Percentiles rank a stretch among this genome's conserved stretches.
These are phyloP conservation scores for Nigrograna mackinnonii DNA, from an alignment of 2,329 filamentous ascomycete species.

Conservation along the genomic window DNA sequence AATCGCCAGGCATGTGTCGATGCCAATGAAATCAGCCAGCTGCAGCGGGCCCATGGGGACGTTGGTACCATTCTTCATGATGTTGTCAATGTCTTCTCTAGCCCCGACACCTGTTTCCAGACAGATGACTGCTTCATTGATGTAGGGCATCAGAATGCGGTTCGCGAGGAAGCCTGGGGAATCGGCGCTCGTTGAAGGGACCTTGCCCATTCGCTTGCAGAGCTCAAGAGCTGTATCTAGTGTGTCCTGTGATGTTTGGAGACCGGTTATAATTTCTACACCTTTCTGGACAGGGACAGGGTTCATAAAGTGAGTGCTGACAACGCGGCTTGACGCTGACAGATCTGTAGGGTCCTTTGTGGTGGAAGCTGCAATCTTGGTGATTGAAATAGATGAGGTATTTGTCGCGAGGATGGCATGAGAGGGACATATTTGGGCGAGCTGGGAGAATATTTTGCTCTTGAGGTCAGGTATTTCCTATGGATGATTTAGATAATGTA, in stretches of 20 bases:
- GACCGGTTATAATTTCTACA: constrained; percentile 93
- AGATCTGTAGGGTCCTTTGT: constrained; percentile 77
- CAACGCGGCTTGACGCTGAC: constrained; percentile 80
- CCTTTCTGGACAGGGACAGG: constrained; percentile 96
- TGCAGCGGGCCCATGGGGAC: constrained; percentile 97
- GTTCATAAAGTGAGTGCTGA: constrained; percentile 99
- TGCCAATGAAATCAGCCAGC: constrained; percentile 93
- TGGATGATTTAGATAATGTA: neutral
- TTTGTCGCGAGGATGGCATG: constrained; percentile 95
- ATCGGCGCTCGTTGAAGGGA: constrained; percentile 85
- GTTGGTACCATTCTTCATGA: constrained; percentile 99
- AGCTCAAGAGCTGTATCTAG: constrained; percentile 82
- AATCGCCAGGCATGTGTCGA: constrained; percentile 94
- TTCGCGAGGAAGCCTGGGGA: constrained; percentile 95
- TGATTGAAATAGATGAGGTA: constrained; percentile 98
- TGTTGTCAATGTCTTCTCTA: constrained; percentile 90
- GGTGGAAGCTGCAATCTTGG: constrained; percentile 88
- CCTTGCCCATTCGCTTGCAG: constrained; percentile 90
- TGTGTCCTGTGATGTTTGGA: constrained; percentile 86
- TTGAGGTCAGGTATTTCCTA: constrained; percentile 84
- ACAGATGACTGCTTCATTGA: constrained; percentile 97
- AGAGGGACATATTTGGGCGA: constrained; percentile 78
- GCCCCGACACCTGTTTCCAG: constrained; percentile 89
- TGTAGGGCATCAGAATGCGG: constrained; percentile 97
- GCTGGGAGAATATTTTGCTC: constrained; percentile 79